These are phyloP conservation scores for Metschnikowia borealis DNA, from an alignment of 805 yeast genomes.

Conservation along the genomic window DNA sequence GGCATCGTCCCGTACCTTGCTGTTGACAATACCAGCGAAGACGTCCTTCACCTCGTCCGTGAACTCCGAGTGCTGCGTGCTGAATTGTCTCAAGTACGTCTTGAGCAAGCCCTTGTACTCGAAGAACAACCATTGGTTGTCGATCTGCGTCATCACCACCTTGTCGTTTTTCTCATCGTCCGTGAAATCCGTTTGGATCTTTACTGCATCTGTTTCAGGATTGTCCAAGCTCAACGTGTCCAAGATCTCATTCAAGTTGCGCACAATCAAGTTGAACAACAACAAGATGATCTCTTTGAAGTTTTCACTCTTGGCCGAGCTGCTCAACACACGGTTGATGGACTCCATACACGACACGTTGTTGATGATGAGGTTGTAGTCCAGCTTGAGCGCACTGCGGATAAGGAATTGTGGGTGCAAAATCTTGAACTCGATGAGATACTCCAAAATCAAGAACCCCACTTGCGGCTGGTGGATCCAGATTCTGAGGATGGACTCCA, in stretches of 20 bases:
- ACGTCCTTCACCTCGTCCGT: slow-evolving; percentile 13
- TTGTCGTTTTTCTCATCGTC: slow-evolving; percentile 24
- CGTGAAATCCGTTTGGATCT: slow-evolving; percentile 25
- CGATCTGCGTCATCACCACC: slow-evolving; percentile 25
- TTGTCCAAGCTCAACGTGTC: slow-evolving; percentile 16
- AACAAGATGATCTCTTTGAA: slow-evolving; percentile 20
- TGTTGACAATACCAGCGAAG: slow-evolving; percentile 12
- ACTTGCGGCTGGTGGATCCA: slow-evolving; percentile 47
- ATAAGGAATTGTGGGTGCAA: slow-evolving; percentile 28
- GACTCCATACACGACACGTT: slow-evolving; percentile 44
- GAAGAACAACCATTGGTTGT: slow-evolving; percentile 39
- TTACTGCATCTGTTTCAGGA: slow-evolving; percentile 15
- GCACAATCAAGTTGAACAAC: slow-evolving; percentile 25
- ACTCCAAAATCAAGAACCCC: slow-evolving; percentile 39
- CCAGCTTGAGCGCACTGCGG: slow-evolving; percentile 23
- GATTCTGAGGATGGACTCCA: slow-evolving; percentile 38
- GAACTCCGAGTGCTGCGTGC: slow-evolving; percentile 10
- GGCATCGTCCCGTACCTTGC: slow-evolving; percentile 15
- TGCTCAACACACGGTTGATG: slow-evolving; percentile 31
- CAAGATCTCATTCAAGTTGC: slow-evolving; percentile 27
- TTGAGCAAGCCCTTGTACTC: slow-evolving; percentile 42
- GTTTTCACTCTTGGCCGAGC: slow-evolving; percentile 16
- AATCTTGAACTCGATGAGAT: slow-evolving; percentile 37
- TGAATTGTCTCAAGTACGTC: slow-evolving; percentile 32
- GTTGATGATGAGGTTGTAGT: slow-evolving; percentile 33